phyloP scores from a whole-genome alignment of 306 rosid species.

The Acacia confusa region DNA sequence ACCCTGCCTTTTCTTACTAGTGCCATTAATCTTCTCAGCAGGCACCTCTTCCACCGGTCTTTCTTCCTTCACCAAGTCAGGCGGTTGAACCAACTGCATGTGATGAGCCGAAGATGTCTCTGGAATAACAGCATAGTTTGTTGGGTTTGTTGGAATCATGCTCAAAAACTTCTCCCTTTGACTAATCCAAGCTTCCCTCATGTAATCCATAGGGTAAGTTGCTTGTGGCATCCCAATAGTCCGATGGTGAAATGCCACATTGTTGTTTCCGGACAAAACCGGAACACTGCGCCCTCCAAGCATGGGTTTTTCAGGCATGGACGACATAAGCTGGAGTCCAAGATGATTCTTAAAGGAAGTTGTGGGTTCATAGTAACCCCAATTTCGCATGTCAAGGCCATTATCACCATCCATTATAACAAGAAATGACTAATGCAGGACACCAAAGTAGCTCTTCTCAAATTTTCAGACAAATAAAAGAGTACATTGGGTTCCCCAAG shows the following conservation, averaged over 20 bases:
- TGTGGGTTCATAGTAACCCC: conserved; percentile 93
- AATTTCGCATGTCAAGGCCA: conserved; percentile 81
- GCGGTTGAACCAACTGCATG: conserved; percentile 65
- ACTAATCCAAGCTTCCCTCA: conserved; percentile 83
- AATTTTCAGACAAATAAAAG: conserved; percentile 27
- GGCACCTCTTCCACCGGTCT: conserved; percentile 57
- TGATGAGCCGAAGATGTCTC: conserved; percentile 70
- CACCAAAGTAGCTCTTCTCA: conserved; percentile 27
- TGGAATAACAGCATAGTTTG: conserved; percentile 45
- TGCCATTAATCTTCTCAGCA: conserved; percentile 50
- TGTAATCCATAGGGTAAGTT: conserved; percentile 62
- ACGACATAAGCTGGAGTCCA: conserved; percentile 88
- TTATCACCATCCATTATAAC: conserved; percentile 87
- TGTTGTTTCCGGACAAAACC: conserved; percentile 45
- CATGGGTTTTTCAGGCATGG: conserved; percentile 72
- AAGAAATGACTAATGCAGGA: conserved; percentile 32
- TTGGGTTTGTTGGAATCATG: conserved; percentile 59
- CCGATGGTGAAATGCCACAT: conserved; percentile 66
- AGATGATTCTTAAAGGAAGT: conserved; percentile 66
- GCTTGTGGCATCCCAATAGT: conserved; percentile 67
- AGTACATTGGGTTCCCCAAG: conserved; percentile 32
- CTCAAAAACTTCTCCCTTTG: conserved; percentile 76
- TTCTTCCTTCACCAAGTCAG: conserved; percentile 62
- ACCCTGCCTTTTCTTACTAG: conserved; percentile 72
- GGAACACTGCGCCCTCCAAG: conserved; percentile 66